A percentile compares a stretch with the other conserved stretches of the same genome.
These are phyloP conservation scores for Casaregolazyma suthepensis DNA, from an alignment of 1,139 yeast species.

Conservation along the genomic window DNA sequence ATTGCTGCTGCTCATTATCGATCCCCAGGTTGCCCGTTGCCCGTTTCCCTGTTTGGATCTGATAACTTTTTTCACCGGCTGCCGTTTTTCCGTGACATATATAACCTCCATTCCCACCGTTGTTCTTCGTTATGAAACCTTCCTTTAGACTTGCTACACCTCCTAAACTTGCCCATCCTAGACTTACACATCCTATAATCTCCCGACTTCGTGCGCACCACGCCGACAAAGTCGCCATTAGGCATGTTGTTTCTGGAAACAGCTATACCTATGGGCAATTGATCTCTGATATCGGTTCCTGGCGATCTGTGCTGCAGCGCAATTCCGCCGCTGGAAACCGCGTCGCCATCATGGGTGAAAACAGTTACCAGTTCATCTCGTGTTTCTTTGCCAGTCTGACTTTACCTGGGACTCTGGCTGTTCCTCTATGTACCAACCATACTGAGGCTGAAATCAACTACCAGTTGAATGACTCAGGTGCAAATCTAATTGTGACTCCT, in stretches of 20 bases:
- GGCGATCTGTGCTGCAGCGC: conserved; percentile 23
- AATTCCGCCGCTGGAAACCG: conserved; percentile 16
- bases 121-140: background rate
- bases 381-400: conserved; percentile 29
- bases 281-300: conserved; percentile 26
- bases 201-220: conserved; percentile 23
- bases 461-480: conserved; percentile 30
- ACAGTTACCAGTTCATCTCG: conserved; percentile 30
- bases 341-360: conserved; percentile 35
- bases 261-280: conserved; percentile 29
- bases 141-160: conserved; percentile 11
- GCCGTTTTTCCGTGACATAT: background rate
- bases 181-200: conserved; percentile 26
- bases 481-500: conserved; percentile 28
- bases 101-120: background rate
- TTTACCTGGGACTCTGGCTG: conserved; percentile 28
- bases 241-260: conserved; percentile 31
- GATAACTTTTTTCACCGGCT: background rate
- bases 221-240: conserved; percentile 27
- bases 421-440: conserved; percentile 34
- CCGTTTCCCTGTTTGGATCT: background rate
- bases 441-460: conserved; percentile 31
- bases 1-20: background rate
- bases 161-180: no score
- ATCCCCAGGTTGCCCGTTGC: background rate